Base-by-base conservation (phyloP, 129 eudicot genomes). In the Tagetes patula region DNA sequence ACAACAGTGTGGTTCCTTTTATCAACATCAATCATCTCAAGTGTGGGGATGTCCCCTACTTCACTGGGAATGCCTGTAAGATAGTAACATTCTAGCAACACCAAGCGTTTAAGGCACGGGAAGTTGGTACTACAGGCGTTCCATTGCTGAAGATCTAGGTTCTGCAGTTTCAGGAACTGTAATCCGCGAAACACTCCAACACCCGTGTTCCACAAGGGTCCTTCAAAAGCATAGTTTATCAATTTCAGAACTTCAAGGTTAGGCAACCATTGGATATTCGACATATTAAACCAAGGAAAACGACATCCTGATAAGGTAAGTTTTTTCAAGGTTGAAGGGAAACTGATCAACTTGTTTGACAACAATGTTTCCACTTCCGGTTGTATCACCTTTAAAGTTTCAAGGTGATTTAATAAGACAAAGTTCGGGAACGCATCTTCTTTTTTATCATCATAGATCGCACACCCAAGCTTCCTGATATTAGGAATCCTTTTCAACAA, bases 381-480 rank as follows among this genome's bases (percentile, higher is more conserved):
- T 31, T 43, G 75, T 61, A 60, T 70, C 56, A 71, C 71, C 72
- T 77, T 70, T 39, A 69, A 47, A 1, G 76, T 77, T 70, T 70
- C 82, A 27, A 77, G 82, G 65, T 40, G 77, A 36, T 61, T 50
- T 61, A 63, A 45, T 50, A 59, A 77, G 13, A 30, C 34, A 70
- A 77, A 71, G 10, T 52, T 63, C 8, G 71, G 82, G 66, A 77
- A 77, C 9, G 47, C 14, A 1, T 74, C 56, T 5, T 27, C 41
- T 6, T 12, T 43, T 48, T 46, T 32, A 42, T 58, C 70, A 3
- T 66, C 65, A 58, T 76, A 81, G 30, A 71, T 33, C 5, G 74
- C 68, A 36, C 92, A 77, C 20, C 77, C 82, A 3, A 77, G 82
- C 82, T 77, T 71, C 31, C 62, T 77, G 54, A 77, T 33, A 41